Evolutionary conservation across 306 rosid species (phyloP).

Genomic region (Medicago truncatula): DNA sequence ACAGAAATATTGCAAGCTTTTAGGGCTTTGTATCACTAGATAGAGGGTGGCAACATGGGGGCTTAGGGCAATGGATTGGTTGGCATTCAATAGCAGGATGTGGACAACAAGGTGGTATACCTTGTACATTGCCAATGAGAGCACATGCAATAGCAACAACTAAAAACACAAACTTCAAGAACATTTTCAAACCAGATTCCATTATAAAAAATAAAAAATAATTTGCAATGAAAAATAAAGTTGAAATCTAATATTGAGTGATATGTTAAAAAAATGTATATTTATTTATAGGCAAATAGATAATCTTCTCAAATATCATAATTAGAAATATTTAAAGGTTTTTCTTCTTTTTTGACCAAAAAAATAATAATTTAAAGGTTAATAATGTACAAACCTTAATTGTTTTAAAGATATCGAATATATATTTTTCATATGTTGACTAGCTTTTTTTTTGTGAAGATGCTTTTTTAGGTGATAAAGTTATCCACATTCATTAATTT

Average conservation of each 20-base stretch:
- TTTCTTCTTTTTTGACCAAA: no score
- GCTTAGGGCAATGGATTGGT: background rate
- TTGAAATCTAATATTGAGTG: background rate
- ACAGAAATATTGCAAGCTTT: background rate
- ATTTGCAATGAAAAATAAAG: background rate
- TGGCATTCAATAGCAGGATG: background rate
- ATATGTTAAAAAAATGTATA: background rate
- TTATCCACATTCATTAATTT: background rate
- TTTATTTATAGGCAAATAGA: background rate
- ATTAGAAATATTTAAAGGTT: background rate
- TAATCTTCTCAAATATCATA: background rate
- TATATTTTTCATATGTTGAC: background rate
- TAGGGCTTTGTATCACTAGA: background rate
- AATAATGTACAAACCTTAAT: background rate
- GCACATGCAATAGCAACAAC: background rate
- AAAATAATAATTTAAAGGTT: no score
- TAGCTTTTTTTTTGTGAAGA: no score
- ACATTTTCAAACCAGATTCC: background rate
- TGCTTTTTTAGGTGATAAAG: background rate
- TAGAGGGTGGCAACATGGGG: background rate
- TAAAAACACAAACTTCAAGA: background rate
- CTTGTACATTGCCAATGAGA: background rate
- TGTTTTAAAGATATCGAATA: background rate
- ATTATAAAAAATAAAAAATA: background rate
- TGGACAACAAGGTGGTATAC: background rate